These are phyloP conservation scores for Apiotrichum montevideense DNA, from an alignment of 1,284 basidiomycete genomes.

Conservation along the genomic window DNA sequence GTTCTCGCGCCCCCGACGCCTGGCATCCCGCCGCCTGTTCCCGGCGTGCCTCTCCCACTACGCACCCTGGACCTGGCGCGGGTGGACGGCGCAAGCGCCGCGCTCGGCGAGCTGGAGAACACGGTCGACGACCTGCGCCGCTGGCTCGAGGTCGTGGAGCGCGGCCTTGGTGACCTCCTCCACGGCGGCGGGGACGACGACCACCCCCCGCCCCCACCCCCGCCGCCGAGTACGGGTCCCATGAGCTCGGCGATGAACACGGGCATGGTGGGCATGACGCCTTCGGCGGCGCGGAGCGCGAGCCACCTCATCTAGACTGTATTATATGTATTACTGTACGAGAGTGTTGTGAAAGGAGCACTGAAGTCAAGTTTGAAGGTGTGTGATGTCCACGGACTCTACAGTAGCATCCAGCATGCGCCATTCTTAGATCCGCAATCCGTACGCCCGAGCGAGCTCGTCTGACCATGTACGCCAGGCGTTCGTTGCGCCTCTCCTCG, in stretches of 20 bases:
- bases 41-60: slow-evolving; percentile 3
- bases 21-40: slow-evolving; percentile 4
- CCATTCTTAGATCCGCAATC: too few relatives aligned
- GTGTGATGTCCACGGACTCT: too few relatives aligned
- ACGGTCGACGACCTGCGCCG: slow-evolving; percentile 72
- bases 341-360: too few relatives aligned
- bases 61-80: slow-evolving; percentile 11
- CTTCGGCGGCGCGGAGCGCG: not conserved
- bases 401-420: too few relatives aligned
- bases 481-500: too few relatives aligned
- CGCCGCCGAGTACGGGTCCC: too few relatives aligned
- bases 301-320: not conserved
- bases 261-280: not conserved
- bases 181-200: not conserved
- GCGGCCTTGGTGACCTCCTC: slow-evolving; percentile 61
- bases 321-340: not conserved
- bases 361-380: too few relatives aligned
- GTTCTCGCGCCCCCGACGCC: slow-evolving; percentile 2
- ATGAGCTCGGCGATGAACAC: too few relatives aligned
- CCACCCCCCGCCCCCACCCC: not conserved
- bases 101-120: slow-evolving; percentile 61
- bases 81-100: slow-evolving; percentile 5
- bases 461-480: too few relatives aligned
- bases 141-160: slow-evolving; percentile 74
- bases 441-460: too few relatives aligned